phyloP scores from a whole-genome alignment of 257 asterid species.

The Gentiana macrophylla region DNA sequence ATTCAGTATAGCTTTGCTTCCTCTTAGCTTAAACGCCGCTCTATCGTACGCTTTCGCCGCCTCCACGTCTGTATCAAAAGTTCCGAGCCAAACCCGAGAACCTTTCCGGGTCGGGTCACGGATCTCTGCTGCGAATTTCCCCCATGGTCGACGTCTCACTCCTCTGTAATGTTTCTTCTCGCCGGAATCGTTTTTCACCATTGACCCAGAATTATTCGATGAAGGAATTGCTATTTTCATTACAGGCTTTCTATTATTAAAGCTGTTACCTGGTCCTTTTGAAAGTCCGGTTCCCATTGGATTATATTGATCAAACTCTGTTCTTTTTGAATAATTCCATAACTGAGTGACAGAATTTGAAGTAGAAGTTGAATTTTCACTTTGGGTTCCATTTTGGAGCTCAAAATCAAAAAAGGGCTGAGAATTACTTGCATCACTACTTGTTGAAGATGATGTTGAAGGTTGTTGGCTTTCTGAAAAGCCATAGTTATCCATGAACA shows the following conservation, averaged over 20 bases:
- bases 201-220: neutral
- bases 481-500: slow-evolving; percentile 32
- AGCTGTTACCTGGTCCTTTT: slow-evolving; percentile 2
- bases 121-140: slow-evolving; percentile 36
- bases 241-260: slow-evolving; percentile 44
- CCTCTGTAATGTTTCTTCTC: slow-evolving; percentile 36
- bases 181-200: slow-evolving; percentile 8
- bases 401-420: slow-evolving; percentile 18
- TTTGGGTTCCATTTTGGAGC: slow-evolving; percentile 7
- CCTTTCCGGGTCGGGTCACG: slow-evolving; percentile 36
- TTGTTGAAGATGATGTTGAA: slow-evolving; percentile 10
- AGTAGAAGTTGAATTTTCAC: slow-evolving; percentile 3
- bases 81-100: slow-evolving; percentile 35
- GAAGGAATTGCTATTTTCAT: slow-evolving; percentile 57
- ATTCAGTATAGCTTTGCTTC: slow-evolving; percentile 36
- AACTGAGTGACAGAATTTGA: neutral
- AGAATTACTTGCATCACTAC: slow-evolving; percentile 8
- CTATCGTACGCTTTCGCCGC: slow-evolving; percentile 37
- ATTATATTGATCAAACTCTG: neutral
- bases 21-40: slow-evolving; percentile 34
- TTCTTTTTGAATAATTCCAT: neutral
- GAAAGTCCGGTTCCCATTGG: neutral
- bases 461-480: slow-evolving; percentile 23
- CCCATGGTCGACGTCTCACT: slow-evolving; percentile 43
- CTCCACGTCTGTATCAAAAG: slow-evolving; percentile 29